Percentiles rank a stretch among this genome's conserved stretches.
Evolutionary conservation across 2,329 filamentous ascomycete species (phyloP).

Genomic region (Fusarium albosuccineum): DNA sequence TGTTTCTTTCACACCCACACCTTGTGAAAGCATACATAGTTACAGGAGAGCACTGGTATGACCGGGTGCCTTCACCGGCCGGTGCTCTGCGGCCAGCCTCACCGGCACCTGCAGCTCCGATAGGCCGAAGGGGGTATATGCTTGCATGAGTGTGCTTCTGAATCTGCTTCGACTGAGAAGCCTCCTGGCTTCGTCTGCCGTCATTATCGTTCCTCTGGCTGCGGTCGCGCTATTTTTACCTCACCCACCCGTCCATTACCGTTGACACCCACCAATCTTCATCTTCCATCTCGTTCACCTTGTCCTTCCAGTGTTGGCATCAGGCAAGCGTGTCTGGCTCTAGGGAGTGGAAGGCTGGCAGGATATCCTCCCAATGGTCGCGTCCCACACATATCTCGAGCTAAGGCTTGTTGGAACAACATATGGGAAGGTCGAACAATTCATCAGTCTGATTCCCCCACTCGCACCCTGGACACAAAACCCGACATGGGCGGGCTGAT

Average conservation of each 20-base stretch:
- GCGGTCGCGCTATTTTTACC: constrained; percentile 23
- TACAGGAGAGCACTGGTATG: constrained; percentile 2
- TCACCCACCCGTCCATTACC: constrained; percentile 8
- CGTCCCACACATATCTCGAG: constrained; percentile 3
- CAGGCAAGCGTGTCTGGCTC: constrained; percentile 8
- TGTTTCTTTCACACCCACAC: constrained; percentile 2
- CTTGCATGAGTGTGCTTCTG: constrained; percentile 20
- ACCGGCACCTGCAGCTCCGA: constrained; percentile 32
- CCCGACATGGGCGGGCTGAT: background rate
- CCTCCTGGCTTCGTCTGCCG: constrained; percentile 16
- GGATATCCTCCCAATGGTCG: background rate
- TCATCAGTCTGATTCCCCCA: background rate
- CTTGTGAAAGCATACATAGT: background rate
- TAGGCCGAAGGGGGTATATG: constrained; percentile 24
- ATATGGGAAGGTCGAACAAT: constrained; percentile 4
- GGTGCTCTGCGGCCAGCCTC: constrained; percentile 36
- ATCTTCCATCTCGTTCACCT: constrained; percentile 1
- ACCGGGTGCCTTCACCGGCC: constrained; percentile 25
- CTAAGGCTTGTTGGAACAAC: background rate
- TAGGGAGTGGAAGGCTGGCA: background rate
- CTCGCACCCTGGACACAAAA: background rate
- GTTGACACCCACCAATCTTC: background rate
- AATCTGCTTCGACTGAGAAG: constrained; percentile 4
- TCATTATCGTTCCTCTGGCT: constrained; percentile 18
- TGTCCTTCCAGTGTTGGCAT: background rate